A percentile compares a stretch with the other conserved stretches of the same genome.
These are phyloP conservation scores for Sextonia rubra DNA, from an alignment of 164 flowering plant genomes.

Conservation along the genomic window DNA sequence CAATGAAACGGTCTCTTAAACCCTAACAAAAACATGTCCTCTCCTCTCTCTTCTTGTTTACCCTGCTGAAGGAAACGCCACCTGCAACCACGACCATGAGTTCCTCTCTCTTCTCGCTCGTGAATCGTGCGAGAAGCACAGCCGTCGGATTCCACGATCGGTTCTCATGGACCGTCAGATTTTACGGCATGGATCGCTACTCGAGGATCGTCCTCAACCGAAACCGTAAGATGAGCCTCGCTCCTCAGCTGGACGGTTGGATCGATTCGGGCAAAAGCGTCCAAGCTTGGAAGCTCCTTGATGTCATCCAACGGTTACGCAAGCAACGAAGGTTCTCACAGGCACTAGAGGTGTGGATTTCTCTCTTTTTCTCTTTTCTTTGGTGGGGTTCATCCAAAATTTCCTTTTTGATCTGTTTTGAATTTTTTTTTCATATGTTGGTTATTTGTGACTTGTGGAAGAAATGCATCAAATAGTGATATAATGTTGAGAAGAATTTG, in stretches of 20 bases:
- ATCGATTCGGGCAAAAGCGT: constrained; percentile 10
- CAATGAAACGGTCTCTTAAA: no score
- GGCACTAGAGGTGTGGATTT: constrained; percentile 61
- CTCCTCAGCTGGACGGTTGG: constrained; percentile 69
- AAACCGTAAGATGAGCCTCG: constrained; percentile 32
- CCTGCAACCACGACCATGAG: background rate
- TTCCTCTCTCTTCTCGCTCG: background rate
- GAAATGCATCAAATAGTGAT: no score
- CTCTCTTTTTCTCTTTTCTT: no score
- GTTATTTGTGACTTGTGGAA: no score
- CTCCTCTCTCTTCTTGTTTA: no score
- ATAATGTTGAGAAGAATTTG: no score
- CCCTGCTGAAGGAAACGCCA: no score
- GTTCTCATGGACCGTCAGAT: background rate
- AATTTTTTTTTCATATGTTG: no score
- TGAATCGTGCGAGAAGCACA: background rate
- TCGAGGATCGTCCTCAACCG: constrained; percentile 57
- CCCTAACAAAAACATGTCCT: no score
- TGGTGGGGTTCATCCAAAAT: no score
- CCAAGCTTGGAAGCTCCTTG: constrained; percentile 43
- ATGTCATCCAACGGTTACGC: constrained; percentile 63
- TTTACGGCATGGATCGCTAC: constrained; percentile 30
- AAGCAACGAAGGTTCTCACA: constrained; percentile 59
- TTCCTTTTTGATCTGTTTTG: no score
- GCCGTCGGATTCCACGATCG: background rate